Percentiles rank a stretch among this genome's conserved stretches.
These are phyloP conservation scores for Glycine latifolia DNA, from an alignment of 306 rosid species.

Conservation along the genomic window DNA sequence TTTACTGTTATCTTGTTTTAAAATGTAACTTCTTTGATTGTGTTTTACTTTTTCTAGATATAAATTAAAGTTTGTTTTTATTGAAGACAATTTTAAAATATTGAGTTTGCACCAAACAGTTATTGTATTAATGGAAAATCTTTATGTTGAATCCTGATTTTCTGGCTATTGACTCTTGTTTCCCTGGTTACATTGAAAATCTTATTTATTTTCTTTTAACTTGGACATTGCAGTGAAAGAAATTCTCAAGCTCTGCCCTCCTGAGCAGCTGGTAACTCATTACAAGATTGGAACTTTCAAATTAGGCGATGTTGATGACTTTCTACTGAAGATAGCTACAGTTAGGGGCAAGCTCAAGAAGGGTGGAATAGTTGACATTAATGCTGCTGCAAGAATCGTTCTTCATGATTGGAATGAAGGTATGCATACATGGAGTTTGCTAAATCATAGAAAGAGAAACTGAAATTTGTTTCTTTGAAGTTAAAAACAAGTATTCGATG, in stretches of 20 bases:
- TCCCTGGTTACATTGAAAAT: not conserved
- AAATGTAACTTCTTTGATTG: not conserved
- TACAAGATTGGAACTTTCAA: constrained; percentile 88
- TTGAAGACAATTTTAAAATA: not conserved
- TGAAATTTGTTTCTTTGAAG: constrained; percentile 18
- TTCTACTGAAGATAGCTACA: constrained; percentile 81
- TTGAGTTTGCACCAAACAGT: constrained; percentile 2
- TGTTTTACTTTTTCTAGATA: not conserved
- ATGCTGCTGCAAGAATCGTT: constrained; percentile 86
- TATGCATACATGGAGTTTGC: constrained; percentile 43
- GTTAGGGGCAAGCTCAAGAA: constrained; percentile 95
- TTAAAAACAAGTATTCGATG: constrained; percentile 4
- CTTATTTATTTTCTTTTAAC: constrained; percentile 10
- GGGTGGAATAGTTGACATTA: constrained; percentile 83
- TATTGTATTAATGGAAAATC: not conserved
- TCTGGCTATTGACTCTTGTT: constrained; percentile 1
- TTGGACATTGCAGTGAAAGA: constrained; percentile 75
- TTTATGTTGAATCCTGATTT: not conserved
- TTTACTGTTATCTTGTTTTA: not conserved
- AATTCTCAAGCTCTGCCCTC: constrained; percentile 88
- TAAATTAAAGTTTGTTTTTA: not conserved
- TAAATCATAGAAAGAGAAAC: not conserved
- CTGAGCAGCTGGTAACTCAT: constrained; percentile 67
- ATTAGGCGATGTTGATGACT: constrained; percentile 86
- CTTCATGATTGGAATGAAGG: constrained; percentile 99